Conservation (phyloP, 2,329 filamentous ascomycete species). For the Alternaria burnsii region DNA sequence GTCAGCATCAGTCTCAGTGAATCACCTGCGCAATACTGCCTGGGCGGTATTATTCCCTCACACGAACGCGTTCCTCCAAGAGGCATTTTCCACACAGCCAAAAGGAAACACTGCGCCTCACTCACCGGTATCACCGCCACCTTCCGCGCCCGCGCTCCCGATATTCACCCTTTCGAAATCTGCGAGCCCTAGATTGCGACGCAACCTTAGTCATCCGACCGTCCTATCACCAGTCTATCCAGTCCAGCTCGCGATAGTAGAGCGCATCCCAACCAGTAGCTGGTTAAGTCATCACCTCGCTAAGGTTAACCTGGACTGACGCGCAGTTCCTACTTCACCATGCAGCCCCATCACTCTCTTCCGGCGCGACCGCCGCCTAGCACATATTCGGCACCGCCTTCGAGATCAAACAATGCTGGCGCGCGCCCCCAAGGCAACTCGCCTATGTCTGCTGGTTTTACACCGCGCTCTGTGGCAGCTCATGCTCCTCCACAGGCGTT, state of each 20-base stretch:
- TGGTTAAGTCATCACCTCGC: slow-evolving; percentile 34
- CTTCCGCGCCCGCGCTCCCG: slow-evolving; percentile 2
- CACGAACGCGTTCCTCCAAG: slow-evolving; percentile 3
- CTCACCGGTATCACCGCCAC: slow-evolving; percentile 4
- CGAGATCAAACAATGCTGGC: slow-evolving; percentile 49
- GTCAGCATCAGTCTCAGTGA: slow-evolving; percentile 17
- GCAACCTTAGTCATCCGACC: slow-evolving; percentile 6
- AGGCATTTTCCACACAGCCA: slow-evolving; percentile 20
- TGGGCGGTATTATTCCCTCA: slow-evolving; percentile 24
- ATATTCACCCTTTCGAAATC: background rate
- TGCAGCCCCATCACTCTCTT: slow-evolving; percentile 67
- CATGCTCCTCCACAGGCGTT: slow-evolving; percentile 48
- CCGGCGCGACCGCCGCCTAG: slow-evolving; percentile 79
- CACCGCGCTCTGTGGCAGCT: slow-evolving; percentile 64
- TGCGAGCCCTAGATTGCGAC: slow-evolving; percentile 2
- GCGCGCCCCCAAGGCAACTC: slow-evolving; percentile 36
- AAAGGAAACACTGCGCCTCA: slow-evolving; percentile 15
- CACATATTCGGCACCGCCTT: slow-evolving; percentile 67
- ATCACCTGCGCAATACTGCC: slow-evolving; percentile 17
- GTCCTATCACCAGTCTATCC: slow-evolving; percentile 13
- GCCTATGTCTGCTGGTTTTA: slow-evolving; percentile 63
- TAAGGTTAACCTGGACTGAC: slow-evolving; percentile 28
- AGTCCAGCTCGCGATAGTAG: slow-evolving; percentile 4
- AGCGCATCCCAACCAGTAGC: slow-evolving; percentile 23
- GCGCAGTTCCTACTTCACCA: slow-evolving; percentile 18